Percentiles rank a stretch among this genome's conserved stretches.
Evolutionary conservation across 495 filamentous ascomycete genomes (phyloP).

Genomic region (Bacidia gigantensis): DNA sequence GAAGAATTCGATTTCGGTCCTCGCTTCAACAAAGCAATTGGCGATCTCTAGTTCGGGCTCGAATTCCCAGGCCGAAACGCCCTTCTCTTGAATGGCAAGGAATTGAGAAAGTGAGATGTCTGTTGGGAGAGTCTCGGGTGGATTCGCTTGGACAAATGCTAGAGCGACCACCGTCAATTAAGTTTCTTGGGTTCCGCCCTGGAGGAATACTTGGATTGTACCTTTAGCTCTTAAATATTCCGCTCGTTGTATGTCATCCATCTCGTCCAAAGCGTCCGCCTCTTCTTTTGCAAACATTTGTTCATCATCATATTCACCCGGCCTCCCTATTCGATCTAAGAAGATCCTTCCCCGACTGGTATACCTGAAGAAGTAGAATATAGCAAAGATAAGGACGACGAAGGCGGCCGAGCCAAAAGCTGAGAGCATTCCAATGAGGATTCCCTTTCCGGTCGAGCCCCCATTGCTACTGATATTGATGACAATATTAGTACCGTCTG

Average conservation of each 20-base stretch:
- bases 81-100: slow-evolving; percentile 96
- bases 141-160: slow-evolving; percentile 93
- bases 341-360: slow-evolving; percentile 81
- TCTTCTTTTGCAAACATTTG: slow-evolving; percentile 85
- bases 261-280: slow-evolving; percentile 82
- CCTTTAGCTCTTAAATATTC: slow-evolving; percentile 95
- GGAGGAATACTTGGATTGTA: slow-evolving; percentile 25
- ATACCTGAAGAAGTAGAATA: slow-evolving; percentile 91
- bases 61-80: slow-evolving; percentile 97
- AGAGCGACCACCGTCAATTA: slow-evolving; percentile 13
- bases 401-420: slow-evolving; percentile 86
- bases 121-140: slow-evolving; percentile 86
- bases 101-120: slow-evolving; percentile 97
- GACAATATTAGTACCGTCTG: slow-evolving; percentile 15
- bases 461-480: slow-evolving; percentile 19
- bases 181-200: neutral
- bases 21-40: slow-evolving; percentile 92
- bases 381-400: slow-evolving; percentile 62
- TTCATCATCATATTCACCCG: slow-evolving; percentile 96
- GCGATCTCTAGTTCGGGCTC: slow-evolving; percentile 96
- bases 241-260: slow-evolving; percentile 83
- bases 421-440: slow-evolving; percentile 91
- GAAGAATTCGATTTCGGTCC: slow-evolving; percentile 97
- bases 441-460: slow-evolving; percentile 57
- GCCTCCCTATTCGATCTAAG: slow-evolving; percentile 81